Evolutionary conservation across 495 filamentous ascomycete genomes (phyloP).

Genomic region (Penicillium samsonianum): DNA sequence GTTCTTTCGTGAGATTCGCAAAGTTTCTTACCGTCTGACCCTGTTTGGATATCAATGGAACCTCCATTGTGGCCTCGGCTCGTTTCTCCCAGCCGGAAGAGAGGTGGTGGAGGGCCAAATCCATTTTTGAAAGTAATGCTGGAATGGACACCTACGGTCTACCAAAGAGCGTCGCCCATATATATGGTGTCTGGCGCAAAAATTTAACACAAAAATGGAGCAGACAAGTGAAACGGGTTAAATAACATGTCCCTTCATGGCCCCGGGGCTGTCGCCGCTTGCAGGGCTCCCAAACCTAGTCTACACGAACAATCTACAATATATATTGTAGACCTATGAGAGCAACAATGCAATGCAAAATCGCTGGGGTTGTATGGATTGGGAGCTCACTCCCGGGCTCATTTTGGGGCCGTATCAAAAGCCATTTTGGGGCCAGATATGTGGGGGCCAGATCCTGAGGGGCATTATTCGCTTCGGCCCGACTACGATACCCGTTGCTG

Average conservation of each 20-base stretch:
- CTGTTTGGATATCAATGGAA: not conserved
- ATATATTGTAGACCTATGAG: not conserved
- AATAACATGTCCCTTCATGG: not conserved
- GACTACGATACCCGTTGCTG: not conserved
- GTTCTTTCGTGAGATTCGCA: not conserved
- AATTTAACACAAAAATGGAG: not conserved
- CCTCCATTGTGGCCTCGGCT: not conserved
- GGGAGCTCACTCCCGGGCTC: not conserved
- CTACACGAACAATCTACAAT: not conserved
- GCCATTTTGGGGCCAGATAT: not conserved
- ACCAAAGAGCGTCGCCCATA: not conserved
- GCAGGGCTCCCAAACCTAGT: not conserved
- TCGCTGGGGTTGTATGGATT: not conserved
- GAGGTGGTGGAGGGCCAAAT: not conserved
- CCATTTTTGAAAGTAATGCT: not conserved
- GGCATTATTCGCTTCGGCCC: constrained; percentile 1
- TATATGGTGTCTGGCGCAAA: not conserved
- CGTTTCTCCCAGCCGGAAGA: not conserved
- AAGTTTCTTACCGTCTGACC: not conserved
- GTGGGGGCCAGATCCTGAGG: not conserved
- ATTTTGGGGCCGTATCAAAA: not conserved
- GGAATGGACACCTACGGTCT: not conserved
- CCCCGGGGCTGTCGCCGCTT: not conserved
- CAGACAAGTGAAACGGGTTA: not conserved
- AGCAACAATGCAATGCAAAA: not conserved